These are phyloP conservation scores for Amphibolis antarctica DNA, from an alignment of 106 monocot species.

Conservation along the genomic window DNA sequence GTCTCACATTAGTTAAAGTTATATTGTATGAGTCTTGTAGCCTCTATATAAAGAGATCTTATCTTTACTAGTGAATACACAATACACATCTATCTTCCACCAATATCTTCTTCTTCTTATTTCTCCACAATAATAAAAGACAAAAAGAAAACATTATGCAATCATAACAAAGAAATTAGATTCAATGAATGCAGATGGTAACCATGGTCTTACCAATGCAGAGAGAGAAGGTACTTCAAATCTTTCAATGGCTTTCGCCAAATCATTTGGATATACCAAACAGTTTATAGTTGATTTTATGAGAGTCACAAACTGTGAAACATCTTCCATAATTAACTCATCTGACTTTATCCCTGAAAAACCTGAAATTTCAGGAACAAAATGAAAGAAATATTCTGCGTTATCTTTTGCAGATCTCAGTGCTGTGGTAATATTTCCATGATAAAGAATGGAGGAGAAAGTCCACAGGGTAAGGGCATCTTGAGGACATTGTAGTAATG, in stretches of 20 bases:
- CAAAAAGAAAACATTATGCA: no score
- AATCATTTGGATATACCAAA: conserved; percentile 32
- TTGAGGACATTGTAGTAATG: conserved; percentile 67
- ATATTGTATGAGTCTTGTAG: no score
- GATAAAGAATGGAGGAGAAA: conserved; percentile 49
- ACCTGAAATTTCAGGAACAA: conserved; percentile 52
- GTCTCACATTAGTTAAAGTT: no score
- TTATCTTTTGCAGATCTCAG: conserved; percentile 34
- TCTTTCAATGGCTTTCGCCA: conserved; percentile 30
- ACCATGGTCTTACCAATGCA: conserved; percentile 33
- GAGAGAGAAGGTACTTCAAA: conserved; percentile 15
- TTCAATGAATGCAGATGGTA: no score
- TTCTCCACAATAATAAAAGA: no score
- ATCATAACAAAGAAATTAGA: no score
- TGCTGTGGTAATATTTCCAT: conserved; percentile 42
- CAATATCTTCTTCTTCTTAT: no score
- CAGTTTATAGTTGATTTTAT: conserved; percentile 35
- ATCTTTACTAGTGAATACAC: no score
- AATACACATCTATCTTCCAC: no score
- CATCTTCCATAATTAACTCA: conserved; percentile 32
- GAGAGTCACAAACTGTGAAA: conserved; percentile 34
- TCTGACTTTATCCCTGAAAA: conserved; percentile 29
- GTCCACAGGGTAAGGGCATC: conserved; percentile 52
- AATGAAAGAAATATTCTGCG: conserved; percentile 16
- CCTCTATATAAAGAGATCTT: no score